These are phyloP conservation scores for Cystobasidium slooffiae DNA, from an alignment of 1,284 basidiomycete genomes.

Conservation along the genomic window DNA sequence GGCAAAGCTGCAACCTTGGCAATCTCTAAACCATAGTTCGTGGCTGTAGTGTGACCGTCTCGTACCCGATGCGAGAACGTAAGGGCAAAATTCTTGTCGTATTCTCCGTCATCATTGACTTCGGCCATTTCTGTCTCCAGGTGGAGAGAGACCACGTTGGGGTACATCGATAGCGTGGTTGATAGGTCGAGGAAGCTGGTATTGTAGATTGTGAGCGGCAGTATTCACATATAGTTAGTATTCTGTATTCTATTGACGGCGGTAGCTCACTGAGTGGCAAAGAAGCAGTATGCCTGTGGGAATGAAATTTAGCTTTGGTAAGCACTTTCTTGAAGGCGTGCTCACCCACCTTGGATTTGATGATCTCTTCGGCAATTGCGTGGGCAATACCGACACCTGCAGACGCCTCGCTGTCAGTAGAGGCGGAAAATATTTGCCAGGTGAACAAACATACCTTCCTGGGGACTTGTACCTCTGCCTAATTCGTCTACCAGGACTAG, in stretches of 20 bases:
- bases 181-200: slow-evolving; percentile 66
- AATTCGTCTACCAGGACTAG: slow-evolving; percentile 89
- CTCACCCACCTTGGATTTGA: slow-evolving; percentile 63
- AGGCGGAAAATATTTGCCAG: slow-evolving; percentile 64
- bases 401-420: slow-evolving; percentile 73
- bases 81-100: slow-evolving; percentile 68
- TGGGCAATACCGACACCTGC: slow-evolving; percentile 78
- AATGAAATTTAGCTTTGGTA: background rate
- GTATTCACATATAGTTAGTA: background rate
- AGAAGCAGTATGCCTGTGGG: slow-evolving; percentile 69
- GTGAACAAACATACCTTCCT: slow-evolving; percentile 33
- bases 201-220: background rate
- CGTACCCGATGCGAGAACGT: slow-evolving; percentile 64
- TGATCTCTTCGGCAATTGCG: slow-evolving; percentile 86
- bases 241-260: background rate
- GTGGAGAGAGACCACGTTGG: slow-evolving; percentile 67
- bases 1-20: slow-evolving; percentile 83
- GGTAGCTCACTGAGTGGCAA: slow-evolving; percentile 71
- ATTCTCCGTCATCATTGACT: slow-evolving; percentile 52
- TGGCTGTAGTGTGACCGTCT: slow-evolving; percentile 52
- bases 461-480: slow-evolving; percentile 60
- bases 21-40: slow-evolving; percentile 68
- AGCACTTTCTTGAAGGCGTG: background rate
- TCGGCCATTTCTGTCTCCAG: slow-evolving; percentile 72
- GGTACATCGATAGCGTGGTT: slow-evolving; percentile 53